Conservation (phyloP, 2,329 filamentous ascomycete genomes). For the Aspergillus pseudoglaucus region DNA sequence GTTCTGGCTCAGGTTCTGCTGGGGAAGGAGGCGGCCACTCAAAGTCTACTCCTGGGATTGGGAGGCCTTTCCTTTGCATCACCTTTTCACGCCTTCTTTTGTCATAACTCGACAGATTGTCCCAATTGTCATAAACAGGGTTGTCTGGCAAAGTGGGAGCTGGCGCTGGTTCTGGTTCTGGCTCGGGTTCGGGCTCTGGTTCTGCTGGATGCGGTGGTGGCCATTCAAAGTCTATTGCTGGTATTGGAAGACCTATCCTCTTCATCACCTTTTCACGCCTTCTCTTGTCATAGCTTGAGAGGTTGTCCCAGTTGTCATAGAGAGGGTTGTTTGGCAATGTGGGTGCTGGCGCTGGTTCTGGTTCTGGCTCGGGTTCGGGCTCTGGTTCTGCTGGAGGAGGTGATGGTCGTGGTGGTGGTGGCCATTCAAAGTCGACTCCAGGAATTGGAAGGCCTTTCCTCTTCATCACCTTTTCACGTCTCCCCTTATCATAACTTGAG, state of each 20-base stretch:
- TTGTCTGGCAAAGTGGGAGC: conserved; percentile 29
- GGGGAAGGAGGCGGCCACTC: conserved; percentile 16
- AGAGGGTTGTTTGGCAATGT: conserved; percentile 31
- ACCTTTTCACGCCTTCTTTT: conserved; percentile 40
- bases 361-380: conserved; percentile 22
- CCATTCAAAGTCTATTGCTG: conserved; percentile 22
- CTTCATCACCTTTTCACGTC: conserved; percentile 29
- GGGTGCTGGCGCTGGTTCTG: conserved; percentile 15
- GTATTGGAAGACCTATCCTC: conserved; percentile 23
- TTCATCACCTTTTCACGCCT: conserved; percentile 31
- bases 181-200: conserved; percentile 18
- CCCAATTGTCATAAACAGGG: conserved; percentile 31
- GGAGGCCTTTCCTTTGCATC: conserved; percentile 21
- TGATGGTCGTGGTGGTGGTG: conserved; percentile 6
- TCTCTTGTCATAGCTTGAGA: conserved; percentile 40
- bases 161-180: conserved; percentile 13
- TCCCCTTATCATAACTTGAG: conserved; percentile 40
- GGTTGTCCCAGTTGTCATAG: conserved; percentile 28
- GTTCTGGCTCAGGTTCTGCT: conserved; percentile 16
- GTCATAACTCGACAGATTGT: conserved; percentile 32
- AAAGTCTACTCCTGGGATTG: conserved; percentile 24
- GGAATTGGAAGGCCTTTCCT: conserved; percentile 25
- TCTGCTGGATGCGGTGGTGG: conserved; percentile 17
- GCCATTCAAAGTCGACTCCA: conserved; percentile 21
- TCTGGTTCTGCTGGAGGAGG: conserved; percentile 15